Evolutionary conservation across 1,139 yeast genomes (phyloP).

Genomic region (Scheffersomyces cryptocercus): DNA sequence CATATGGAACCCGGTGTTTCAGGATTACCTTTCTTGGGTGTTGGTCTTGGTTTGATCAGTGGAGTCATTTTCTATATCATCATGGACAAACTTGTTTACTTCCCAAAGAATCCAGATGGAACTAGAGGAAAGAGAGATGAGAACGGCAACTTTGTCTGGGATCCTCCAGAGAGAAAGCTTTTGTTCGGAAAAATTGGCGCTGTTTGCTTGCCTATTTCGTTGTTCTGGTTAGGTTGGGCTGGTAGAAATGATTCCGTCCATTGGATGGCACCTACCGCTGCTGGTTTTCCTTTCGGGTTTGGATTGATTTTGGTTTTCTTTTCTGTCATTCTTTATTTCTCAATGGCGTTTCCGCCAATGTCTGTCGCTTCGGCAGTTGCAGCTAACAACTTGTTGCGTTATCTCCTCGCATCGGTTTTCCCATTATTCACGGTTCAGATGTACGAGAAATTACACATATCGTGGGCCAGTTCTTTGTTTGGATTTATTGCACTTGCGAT

Average conservation of each 20-base stretch:
- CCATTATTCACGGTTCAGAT: slow-evolving; percentile 49
- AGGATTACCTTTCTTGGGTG: slow-evolving; percentile 69
- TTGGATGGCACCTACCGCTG: slow-evolving; percentile 78
- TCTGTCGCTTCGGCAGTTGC: slow-evolving; percentile 77
- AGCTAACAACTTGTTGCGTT: slow-evolving; percentile 74
- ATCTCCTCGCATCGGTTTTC: slow-evolving; percentile 62
- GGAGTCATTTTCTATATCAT: slow-evolving; percentile 55
- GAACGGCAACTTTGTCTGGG: slow-evolving; percentile 51
- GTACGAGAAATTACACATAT: slow-evolving; percentile 39
- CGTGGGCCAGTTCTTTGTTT: slow-evolving; percentile 27
- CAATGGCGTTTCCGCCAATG: slow-evolving; percentile 73
- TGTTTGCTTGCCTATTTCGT: slow-evolving; percentile 61
- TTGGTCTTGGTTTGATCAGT: slow-evolving; percentile 60
- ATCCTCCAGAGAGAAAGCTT: slow-evolving; percentile 40
- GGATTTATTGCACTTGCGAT: slow-evolving; percentile 26
- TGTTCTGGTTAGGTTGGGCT: slow-evolving; percentile 87
- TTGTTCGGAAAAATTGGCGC: slow-evolving; percentile 59
- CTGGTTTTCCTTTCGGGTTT: slow-evolving; percentile 76
- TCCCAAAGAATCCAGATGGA: slow-evolving; percentile 64
- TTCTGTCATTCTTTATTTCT: slow-evolving; percentile 67
- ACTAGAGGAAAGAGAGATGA: slow-evolving; percentile 57
- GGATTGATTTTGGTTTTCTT: slow-evolving; percentile 75
- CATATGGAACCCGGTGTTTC: slow-evolving; percentile 58
- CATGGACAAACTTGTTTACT: slow-evolving; percentile 49
- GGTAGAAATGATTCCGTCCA: slow-evolving; percentile 56